phyloP scores from a whole-genome alignment of 2,329 filamentous ascomycete genomes.

The Elsinoe necatrix region DNA sequence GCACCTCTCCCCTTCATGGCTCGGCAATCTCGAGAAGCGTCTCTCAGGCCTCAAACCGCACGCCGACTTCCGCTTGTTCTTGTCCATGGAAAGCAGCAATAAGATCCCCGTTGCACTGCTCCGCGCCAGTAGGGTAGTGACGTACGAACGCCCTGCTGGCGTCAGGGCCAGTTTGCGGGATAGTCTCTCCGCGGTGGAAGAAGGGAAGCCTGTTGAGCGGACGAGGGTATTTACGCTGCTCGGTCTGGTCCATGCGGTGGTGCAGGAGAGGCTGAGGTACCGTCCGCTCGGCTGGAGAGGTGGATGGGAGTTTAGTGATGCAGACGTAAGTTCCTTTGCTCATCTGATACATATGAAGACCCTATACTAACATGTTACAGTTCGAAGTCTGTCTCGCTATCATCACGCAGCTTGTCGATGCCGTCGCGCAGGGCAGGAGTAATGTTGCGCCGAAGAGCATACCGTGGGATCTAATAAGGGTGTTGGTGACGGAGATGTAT shows the following conservation, averaged over 20 bases:
- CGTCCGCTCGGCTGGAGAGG: conserved; percentile 96
- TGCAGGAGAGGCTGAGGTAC: conserved; percentile 90
- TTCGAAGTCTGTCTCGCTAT: conserved; percentile 97
- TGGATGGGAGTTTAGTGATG: conserved; percentile 99
- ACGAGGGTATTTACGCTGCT: conserved; percentile 81
- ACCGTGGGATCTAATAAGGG: conserved; percentile 92
- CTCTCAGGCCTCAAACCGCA: conserved; percentile 94
- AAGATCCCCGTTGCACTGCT: conserved; percentile 97
- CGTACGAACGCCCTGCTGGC: conserved; percentile 97
- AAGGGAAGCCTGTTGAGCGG: conserved; percentile 82
- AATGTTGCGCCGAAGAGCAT: conserved; percentile 92
- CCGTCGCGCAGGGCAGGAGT: conserved; percentile 70
- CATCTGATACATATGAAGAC: conserved; percentile 7
- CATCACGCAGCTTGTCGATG: conserved; percentile 89
- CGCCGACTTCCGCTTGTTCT: conserved; percentile 83
- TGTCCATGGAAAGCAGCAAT: conserved; percentile 94
- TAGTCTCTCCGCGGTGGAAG: conserved; percentile 64
- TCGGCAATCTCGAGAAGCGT: conserved; percentile 94
- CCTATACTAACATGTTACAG: conserved; percentile 40
- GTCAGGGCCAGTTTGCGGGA: conserved; percentile 98
- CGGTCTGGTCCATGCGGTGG: conserved; percentile 89
- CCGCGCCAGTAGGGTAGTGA: conserved; percentile 83
- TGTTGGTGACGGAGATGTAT: conserved; percentile 86
- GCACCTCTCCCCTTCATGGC: conserved; percentile 88
- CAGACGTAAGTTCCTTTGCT: conserved; percentile 64